Base-by-base conservation (phyloP, 257 asterid genomes). In the Datura wrightii region DNA sequence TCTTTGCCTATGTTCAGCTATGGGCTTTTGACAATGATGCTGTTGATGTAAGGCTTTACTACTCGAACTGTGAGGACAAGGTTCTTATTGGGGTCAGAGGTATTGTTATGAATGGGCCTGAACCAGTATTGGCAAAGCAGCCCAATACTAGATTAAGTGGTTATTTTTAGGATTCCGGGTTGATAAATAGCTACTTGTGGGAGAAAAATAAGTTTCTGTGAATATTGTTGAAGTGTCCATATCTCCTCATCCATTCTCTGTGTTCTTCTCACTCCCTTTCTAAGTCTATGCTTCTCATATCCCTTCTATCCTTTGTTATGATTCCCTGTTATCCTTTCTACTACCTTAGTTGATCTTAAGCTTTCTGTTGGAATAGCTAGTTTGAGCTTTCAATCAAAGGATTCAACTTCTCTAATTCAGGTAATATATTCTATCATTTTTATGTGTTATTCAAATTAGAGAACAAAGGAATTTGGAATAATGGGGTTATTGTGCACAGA, bases 391-490 rank as follows among this genome's bases (percentile, higher is more conserved):
- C 74, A 66, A 36, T 36, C 74, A 66, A 36, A 34, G 74, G 74
- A 66, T 93, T 93, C 84, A 83, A 88, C 52, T 84, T 85, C 53
- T 97, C 97, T 62, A 98, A 96, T 94, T 93, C 98, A 82, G 98
- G 98, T 91, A 31, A 44, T 41, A 18, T 9, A 9, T n/a, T 42
- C 56, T 71, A 9, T 9, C 56, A 18, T 9, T 44, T 71, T 71
- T 18, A 4, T 44, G 3, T 44, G 39, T 71, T 19, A 71, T 44
- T 44, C 56, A 71, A 71, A 71, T 44, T 18, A 71, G 39, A 71
- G 56, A 5, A 44, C 18, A 44, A 10, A 44, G 9, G 56, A 10
- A 71, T 71, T 71, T n/a, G 16, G 18, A 71, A 58, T 24, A 82
- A 86, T 80, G 84, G 82, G 59, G 74, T 83, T 34, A 3, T 50